Evolutionary conservation across 345 rosid species (phyloP).

Genomic region (Acer saccharum): DNA sequence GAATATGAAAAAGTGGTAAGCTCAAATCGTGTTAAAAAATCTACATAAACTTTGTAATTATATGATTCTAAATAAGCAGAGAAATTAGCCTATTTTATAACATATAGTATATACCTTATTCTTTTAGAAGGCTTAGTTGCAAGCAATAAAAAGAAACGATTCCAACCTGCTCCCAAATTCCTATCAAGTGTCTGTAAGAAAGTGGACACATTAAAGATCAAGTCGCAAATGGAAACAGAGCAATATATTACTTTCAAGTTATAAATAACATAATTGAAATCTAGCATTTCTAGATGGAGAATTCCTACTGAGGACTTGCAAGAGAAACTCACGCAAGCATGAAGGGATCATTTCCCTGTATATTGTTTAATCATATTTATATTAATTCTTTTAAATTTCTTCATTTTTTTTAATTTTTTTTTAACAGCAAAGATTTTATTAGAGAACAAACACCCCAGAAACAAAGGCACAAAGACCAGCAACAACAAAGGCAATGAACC

Average conservation of each 20-base stretch:
- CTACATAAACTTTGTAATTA: neutral
- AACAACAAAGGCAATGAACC: no score
- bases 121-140: constrained; percentile 75
- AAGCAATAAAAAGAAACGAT: constrained; percentile 77
- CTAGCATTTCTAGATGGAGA: constrained; percentile 71
- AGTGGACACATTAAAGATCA: constrained; percentile 26
- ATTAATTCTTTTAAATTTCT: neutral
- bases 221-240: no score
- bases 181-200: constrained; percentile 83
- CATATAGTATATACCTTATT: constrained; percentile 54
- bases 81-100: neutral
- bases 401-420: no score
- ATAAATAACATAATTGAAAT: constrained; percentile 17
- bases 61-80: constrained; percentile 1
- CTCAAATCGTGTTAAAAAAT: neutral
- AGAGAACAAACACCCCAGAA: no score
- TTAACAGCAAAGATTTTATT: no score
- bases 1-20: neutral
- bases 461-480: no score
- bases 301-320: constrained; percentile 61
- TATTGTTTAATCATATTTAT: neutral
- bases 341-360: constrained; percentile 89
- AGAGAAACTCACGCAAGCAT: constrained; percentile 81
- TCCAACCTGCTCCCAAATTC: constrained; percentile 97
- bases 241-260: no score